Evolutionary conservation across 2,329 filamentous ascomycete species (phyloP), one percentile per base, ranked within the genome.

Genomic region (Exophiala oligosperma): DNA sequence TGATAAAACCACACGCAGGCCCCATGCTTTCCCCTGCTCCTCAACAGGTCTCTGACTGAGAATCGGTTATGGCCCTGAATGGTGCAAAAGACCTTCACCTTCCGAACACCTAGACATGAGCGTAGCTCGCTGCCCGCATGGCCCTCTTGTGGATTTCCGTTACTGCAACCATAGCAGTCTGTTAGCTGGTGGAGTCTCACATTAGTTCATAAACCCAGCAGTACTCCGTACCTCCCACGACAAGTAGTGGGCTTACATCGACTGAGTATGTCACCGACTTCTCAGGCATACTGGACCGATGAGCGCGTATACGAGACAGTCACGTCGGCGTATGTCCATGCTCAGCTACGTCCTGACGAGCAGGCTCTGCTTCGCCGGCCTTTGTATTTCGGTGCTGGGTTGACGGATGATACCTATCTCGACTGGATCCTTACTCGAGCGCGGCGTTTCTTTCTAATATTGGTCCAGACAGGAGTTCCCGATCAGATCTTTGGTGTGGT

Each of bases 401-500:
- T 79, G 54, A 78, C 77, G 24, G 76, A 75, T 52, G 75, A 78
- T 63, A 77, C 75, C 2, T 87, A 87, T 64, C 78, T 86, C 65
- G 84, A 86, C 68, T 86, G 83, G 82, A 86, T 87, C 53, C 72
- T 87, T 32, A 76, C 80, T 54, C 79, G 80, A 58, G 81, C 82
- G 3, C 78, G 79, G 59, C 77, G 83, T 35, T 70, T 86, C 12
- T 87, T 86, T 63, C 75, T 87, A 32, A 82, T 84, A 21, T 74
- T 87, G 26, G 76, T 78, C 48, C 80, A 84, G 55, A 79, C 85
- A 55, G 82, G 82, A 8, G 79, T 84, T n/a, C 80, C 84, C n/a
- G 82, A 84, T 62, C 81, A 83, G 59, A 85, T 87, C 46, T 86
- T 86, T 63, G 76, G 80, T 2, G 76, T 84, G 14, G 81, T 86